Evolutionary conservation across 2,329 filamentous ascomycete species (phyloP).

Genomic region (Exophiala aquamarina): DNA sequence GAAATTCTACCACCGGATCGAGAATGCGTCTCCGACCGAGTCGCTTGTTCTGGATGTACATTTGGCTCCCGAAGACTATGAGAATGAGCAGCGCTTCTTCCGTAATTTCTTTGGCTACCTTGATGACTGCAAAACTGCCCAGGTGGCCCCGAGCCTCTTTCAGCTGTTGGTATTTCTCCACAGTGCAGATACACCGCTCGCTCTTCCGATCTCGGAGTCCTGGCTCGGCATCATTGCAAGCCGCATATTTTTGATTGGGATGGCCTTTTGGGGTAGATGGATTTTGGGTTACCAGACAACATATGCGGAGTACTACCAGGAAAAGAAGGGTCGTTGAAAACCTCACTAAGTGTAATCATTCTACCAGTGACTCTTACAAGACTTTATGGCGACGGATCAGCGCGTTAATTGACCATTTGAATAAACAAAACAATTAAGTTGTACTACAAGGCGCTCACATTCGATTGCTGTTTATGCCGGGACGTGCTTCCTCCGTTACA

Average conservation of each 20-base stretch:
- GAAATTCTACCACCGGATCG: slow-evolving; percentile 25
- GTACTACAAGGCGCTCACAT: too few species aligned
- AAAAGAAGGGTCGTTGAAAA: too few species aligned
- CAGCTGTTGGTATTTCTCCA: slow-evolving; percentile 29
- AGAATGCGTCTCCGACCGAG: slow-evolving; percentile 26
- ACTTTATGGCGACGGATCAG: too few species aligned
- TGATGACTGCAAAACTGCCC: slow-evolving; percentile 25
- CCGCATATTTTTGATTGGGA: slow-evolving; percentile 9
- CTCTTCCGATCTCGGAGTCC: slow-evolving; percentile 21
- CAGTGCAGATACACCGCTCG: slow-evolving; percentile 27
- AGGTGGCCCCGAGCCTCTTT: slow-evolving; percentile 26
- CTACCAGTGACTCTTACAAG: too few species aligned
- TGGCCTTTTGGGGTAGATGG: slow-evolving; percentile 16
- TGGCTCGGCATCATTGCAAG: slow-evolving; percentile 17
- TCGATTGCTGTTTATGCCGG: too few species aligned
- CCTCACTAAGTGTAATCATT: too few species aligned
- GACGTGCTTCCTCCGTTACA: too few species aligned
- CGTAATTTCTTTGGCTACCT: slow-evolving; percentile 32
- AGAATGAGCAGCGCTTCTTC: slow-evolving; percentile 29
- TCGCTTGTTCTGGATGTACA: slow-evolving; percentile 27
- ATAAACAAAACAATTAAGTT: too few species aligned
- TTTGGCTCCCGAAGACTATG: slow-evolving; percentile 26
- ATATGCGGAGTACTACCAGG: slow-evolving; percentile 23
- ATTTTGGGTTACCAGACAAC: slow-evolving; percentile 18
- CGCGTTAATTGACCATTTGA: too few species aligned